Evolutionary conservation across 768 basidiomycete species (phyloP), one percentile per base, ranked within the genome.

Genomic region (Trametes punicea): DNA sequence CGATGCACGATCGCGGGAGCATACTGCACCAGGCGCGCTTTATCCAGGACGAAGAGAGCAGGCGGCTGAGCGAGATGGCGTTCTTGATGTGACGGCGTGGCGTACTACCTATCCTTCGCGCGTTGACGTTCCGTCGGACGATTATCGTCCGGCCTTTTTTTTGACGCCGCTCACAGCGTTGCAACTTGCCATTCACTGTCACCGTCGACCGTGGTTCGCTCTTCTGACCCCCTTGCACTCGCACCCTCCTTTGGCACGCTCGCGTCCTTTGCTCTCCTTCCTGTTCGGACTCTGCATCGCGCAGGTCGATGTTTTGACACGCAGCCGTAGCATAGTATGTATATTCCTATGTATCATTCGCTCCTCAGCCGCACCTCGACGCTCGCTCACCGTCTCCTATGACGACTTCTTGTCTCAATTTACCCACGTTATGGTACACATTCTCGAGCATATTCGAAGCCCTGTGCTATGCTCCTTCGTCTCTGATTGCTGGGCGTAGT

Each of bases 11-110:
- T 57, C 66, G 72, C 16, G 84, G 77, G 42, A 82, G 75, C 52
- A 87, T 90, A 49, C 46, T 82, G 56, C 47, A 74, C 30, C 76
- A 83, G 70, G 71, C 80, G 51, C 75, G 64, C 45, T 70, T 68
- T 36, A 88, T 90, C 36, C 73, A 80, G 65, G 86, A 90, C 58
- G 84, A 81, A 10, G 88, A 90, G 74, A 78, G 75, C 59, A 73
- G 87, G 69, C 72, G 85, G 68, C 71, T 88, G 75, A 82, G 83
- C 40, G 88, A 90, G 73, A 66, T 87, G 64, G 87, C 87, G 51
- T 90, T 89, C 56, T 57, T 68, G 20, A 41, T 33, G n/a, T 59
- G 52, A 58, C 16, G 25, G 41, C 20, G 40, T 20, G 40, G 18
- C 18, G 5, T 11, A 3, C n/a, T n/a, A n/a, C n/a, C n/a, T n/a